Evolutionary conservation across 495 filamentous ascomycete species (phyloP).

Genomic region (Clavariopsis aquatica): DNA sequence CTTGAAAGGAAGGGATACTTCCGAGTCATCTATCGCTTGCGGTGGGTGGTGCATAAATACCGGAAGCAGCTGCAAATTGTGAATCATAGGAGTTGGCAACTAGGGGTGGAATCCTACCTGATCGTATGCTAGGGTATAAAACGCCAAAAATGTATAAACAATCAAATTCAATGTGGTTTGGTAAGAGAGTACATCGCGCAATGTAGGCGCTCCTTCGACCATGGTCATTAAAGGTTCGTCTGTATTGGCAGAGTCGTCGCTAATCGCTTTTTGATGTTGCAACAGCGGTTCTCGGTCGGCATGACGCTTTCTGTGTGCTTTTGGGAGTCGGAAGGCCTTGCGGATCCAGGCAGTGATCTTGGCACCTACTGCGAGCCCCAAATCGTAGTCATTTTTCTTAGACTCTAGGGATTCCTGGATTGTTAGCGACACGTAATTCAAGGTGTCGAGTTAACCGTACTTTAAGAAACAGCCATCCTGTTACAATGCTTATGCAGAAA

Average conservation of each 20-base stretch:
- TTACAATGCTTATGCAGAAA: slow-evolving; percentile 70
- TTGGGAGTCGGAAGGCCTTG: slow-evolving; percentile 28
- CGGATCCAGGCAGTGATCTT: slow-evolving; percentile 37
- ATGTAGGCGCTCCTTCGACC: slow-evolving; percentile 46
- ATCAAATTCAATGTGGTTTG: slow-evolving; percentile 77
- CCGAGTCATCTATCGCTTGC: slow-evolving; percentile 57
- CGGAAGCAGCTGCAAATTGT: slow-evolving; percentile 61
- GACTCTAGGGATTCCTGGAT: slow-evolving; percentile 66
- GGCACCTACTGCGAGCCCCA: slow-evolving; percentile 67
- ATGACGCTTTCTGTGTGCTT: slow-evolving; percentile 5
- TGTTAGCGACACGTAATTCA: slow-evolving; percentile 3
- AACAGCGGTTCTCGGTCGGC: slow-evolving; percentile 42
- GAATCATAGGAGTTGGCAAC: slow-evolving; percentile 41
- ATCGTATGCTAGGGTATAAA: slow-evolving; percentile 78
- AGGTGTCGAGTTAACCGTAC: slow-evolving; percentile 6
- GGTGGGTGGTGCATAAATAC: slow-evolving; percentile 77
- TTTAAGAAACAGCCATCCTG: slow-evolving; percentile 70
- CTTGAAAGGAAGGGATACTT: slow-evolving; percentile 67
- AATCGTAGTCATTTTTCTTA: slow-evolving; percentile 64
- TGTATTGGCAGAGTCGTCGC: slow-evolving; percentile 45
- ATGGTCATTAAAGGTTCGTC: not conserved
- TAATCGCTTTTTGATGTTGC: slow-evolving; percentile 5
- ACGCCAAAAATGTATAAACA: slow-evolving; percentile 71
- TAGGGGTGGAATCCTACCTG: slow-evolving; percentile 56
- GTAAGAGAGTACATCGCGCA: slow-evolving; percentile 68